These are phyloP conservation scores for Sugiyamaella pinicola DNA, from an alignment of 1,139 yeast species.

Conservation along the genomic window DNA sequence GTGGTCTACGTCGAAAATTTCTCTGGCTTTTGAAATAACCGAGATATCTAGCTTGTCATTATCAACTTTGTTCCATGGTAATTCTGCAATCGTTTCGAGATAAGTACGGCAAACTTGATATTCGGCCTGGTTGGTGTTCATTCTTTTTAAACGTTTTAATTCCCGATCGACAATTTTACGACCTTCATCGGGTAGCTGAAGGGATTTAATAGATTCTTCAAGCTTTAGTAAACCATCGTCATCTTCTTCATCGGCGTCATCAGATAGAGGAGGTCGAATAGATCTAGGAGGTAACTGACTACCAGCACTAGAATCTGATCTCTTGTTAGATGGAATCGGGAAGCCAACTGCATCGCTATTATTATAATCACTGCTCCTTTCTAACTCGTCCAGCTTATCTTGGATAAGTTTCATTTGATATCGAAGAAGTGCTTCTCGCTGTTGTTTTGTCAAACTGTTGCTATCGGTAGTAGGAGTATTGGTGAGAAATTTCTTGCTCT, in stretches of 20 bases:
- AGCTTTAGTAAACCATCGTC: conserved; percentile 41
- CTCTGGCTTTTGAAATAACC: conserved; percentile 58
- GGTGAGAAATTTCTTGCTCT: conserved; percentile 26
- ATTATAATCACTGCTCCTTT: conserved; percentile 4
- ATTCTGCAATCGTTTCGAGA: conserved; percentile 66
- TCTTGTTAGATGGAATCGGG: conserved; percentile 1
- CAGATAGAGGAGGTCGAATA: conserved; percentile 17
- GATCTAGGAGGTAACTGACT: background rate
- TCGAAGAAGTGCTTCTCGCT: conserved; percentile 37
- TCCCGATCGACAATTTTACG: conserved; percentile 61
- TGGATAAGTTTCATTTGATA: conserved; percentile 35
- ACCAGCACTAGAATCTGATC: background rate
- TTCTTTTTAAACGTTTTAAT: conserved; percentile 59
- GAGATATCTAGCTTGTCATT: conserved; percentile 42
- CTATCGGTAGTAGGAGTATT: conserved; percentile 25
- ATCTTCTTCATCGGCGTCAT: conserved; percentile 36
- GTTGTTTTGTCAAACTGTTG: conserved; percentile 29
- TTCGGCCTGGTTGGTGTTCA: conserved; percentile 71
- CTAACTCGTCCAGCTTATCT: conserved; percentile 35
- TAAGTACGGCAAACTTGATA: conserved; percentile 73
- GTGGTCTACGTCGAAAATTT: conserved; percentile 74
- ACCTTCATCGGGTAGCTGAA: conserved; percentile 42
- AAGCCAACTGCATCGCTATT: conserved; percentile 5
- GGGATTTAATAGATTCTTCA: conserved; percentile 33
- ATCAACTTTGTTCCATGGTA: conserved; percentile 50